Percentiles rank a stretch among this genome's conserved stretches.
phyloP scores from a whole-genome alignment of 257 asterid species.

The Avicennia marina region DNA sequence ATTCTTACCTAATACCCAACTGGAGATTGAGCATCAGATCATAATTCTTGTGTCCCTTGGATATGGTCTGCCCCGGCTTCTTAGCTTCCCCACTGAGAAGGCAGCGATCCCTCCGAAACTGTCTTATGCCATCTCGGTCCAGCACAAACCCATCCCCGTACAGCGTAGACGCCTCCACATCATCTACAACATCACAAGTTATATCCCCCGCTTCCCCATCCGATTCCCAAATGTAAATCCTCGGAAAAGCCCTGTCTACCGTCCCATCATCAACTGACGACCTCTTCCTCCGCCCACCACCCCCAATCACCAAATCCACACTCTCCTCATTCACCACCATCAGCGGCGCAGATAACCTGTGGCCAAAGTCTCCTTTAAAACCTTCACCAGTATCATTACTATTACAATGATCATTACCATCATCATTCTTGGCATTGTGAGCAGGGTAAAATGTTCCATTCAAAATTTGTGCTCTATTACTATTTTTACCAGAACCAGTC shows the following conservation, averaged over 20 bases:
- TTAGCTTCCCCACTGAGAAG: constrained; percentile 36
- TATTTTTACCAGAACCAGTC: constrained; percentile 19
- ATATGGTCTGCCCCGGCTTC: constrained; percentile 50
- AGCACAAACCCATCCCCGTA: constrained; percentile 31
- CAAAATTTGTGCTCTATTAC: constrained; percentile 17
- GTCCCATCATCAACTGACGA: constrained; percentile 33
- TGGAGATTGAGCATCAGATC: constrained; percentile 68
- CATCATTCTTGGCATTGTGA: constrained; percentile 13
- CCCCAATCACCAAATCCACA: constrained; percentile 21
- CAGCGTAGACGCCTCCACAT: constrained; percentile 44
- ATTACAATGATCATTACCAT: too few relatives aligned
- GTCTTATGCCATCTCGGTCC: constrained; percentile 37
- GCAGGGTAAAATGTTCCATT: constrained; percentile 55
- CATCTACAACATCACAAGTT: constrained; percentile 46
- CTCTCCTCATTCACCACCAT: constrained; percentile 41
- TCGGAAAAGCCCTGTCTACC: constrained; percentile 38
- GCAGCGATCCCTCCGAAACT: constrained; percentile 42
- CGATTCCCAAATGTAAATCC: constrained; percentile 59
- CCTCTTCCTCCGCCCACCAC: constrained; percentile 42
- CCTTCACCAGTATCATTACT: constrained; percentile 19
- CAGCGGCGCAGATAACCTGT: constrained; percentile 36
- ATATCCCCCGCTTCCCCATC: constrained; percentile 57
- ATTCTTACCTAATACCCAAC: constrained; percentile 47
- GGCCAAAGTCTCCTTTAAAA: constrained; percentile 27
- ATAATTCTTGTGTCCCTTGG: constrained; percentile 61